Conservation (phyloP, 768 basidiomycete species). For the Podaxis sp. region DNA sequence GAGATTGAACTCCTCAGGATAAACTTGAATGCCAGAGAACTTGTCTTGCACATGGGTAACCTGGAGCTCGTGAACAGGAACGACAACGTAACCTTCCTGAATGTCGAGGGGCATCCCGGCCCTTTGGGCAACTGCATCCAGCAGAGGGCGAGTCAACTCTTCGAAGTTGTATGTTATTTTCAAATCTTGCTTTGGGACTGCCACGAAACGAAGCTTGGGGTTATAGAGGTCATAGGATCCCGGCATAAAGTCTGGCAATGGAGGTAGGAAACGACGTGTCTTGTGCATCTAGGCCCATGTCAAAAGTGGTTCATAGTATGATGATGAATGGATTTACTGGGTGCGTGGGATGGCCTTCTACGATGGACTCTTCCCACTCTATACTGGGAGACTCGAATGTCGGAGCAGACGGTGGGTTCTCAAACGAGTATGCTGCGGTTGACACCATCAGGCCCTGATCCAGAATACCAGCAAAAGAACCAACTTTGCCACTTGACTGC, state of each 20-base stretch:
- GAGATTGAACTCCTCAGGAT: slow-evolving; percentile 36
- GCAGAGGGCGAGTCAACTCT: slow-evolving; percentile 32
- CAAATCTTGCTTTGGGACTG: slow-evolving; percentile 37
- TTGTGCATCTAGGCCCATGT: slow-evolving; percentile 46
- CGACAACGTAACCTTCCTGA: slow-evolving; percentile 31
- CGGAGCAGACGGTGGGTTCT: slow-evolving; percentile 42
- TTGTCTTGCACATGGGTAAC: slow-evolving; percentile 44
- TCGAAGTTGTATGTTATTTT: slow-evolving; percentile 52
- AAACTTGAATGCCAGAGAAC: slow-evolving; percentile 41
- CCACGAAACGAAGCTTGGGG: slow-evolving; percentile 43
- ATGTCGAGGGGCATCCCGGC: slow-evolving; percentile 32
- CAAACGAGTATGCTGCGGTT: slow-evolving; percentile 39
- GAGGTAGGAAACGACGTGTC: slow-evolving; percentile 46
- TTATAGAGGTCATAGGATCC: slow-evolving; percentile 47
- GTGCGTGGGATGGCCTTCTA: slow-evolving; percentile 58
- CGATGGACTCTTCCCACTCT: slow-evolving; percentile 58
- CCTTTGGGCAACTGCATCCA: slow-evolving; percentile 31
- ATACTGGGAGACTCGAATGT: slow-evolving; percentile 43
- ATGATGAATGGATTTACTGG: slow-evolving; percentile 32
- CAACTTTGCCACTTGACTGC: slow-evolving; percentile 52
- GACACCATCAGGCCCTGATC: not conserved
- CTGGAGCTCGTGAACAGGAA: slow-evolving; percentile 57
- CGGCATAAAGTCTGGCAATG: slow-evolving; percentile 39
- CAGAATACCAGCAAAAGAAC: slow-evolving; percentile 8
- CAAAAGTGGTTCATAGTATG: not conserved